Conservation (phyloP, 805 yeast species). For the Isabelozyma rhagii region DNA sequence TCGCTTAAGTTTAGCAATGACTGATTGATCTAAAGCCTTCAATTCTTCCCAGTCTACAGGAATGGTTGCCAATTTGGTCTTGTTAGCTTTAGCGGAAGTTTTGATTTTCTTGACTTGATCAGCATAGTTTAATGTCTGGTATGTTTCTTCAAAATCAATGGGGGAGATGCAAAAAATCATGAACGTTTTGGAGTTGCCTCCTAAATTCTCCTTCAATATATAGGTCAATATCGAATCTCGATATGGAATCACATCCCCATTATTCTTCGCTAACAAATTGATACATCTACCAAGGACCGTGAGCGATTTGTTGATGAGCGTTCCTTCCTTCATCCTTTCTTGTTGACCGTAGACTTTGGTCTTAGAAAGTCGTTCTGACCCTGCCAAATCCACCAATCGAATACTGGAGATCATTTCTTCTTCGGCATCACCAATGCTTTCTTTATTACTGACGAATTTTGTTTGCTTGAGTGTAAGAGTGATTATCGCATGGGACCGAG, state of each 20-base stretch:
- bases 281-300: constrained; percentile 75
- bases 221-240: constrained; percentile 76
- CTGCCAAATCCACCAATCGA: constrained; percentile 76
- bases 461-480: constrained; percentile 62
- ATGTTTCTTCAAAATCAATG: constrained; percentile 70
- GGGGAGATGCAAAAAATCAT: constrained; percentile 89
- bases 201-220: constrained; percentile 68
- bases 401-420: constrained; percentile 57
- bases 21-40: constrained; percentile 20
- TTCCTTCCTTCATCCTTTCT: constrained; percentile 67
- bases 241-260: constrained; percentile 49
- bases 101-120: constrained; percentile 69
- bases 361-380: constrained; percentile 68
- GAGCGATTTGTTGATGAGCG: constrained; percentile 72
- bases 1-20: constrained; percentile 23
- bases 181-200: constrained; percentile 85
- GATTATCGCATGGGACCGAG: constrained; percentile 80
- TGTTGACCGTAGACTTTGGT: constrained; percentile 57
- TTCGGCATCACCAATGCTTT: constrained; percentile 31
- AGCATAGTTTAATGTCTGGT: constrained; percentile 76
- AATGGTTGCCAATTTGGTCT: constrained; percentile 21
- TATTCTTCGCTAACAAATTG: constrained; percentile 42
- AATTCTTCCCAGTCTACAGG: constrained; percentile 33
- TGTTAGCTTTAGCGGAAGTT: constrained; percentile 52
- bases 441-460: constrained; percentile 25